Base-by-base conservation (phyloP, 371 early-diverging fungal species). In the Actinomucor elegans region DNA sequence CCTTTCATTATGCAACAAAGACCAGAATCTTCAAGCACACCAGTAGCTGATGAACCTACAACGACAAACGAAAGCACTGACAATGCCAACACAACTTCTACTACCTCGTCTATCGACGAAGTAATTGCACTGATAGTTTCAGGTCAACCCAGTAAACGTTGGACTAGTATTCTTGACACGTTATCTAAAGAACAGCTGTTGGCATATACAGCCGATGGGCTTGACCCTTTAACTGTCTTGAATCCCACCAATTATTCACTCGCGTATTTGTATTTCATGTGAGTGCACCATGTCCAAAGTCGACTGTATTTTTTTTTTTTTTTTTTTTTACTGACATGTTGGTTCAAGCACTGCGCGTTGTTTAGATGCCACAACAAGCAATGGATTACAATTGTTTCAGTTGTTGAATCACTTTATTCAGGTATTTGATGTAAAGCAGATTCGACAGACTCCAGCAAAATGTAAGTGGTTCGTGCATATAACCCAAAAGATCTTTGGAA, bases 251-350 rank as follows among this genome's bases (percentile, higher is more conserved):
- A 31, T 3, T 72, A 82, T 47, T 79, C 81, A 24, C 61, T 86
- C 15, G 81, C 75, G 26, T 90, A 82, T 57, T 61, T 83, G 5
- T 78, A 73, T 51, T 81, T 89, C 37, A 68, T 90, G 81, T 80
- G 77, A 64, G 76, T 42, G 33, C 8, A 15, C 5, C 42, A 54
- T n/a, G n/a, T n/a, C n/a, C n/a, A n/a, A n/a, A n/a, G n/a, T n/a
- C n/a, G n/a, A n/a, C n/a, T n/a, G 7, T 21, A 17, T 18, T 12
- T 26, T 40, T 24, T 11, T 18, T 26, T 24, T 2, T 15, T 7
- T 23, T n/a, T n/a, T 10, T 37, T 14, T 34, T 18, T n/a, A 29
- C 38, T 35, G 23, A 12, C n/a, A 18, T 42, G 11, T 17, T 15
- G 31, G 3, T 45, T 11, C 27, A 40, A 79, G 80, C 17, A 69